Conservation (phyloP, 257 asterid species). For the Jacaranda mimosifolia region DNA sequence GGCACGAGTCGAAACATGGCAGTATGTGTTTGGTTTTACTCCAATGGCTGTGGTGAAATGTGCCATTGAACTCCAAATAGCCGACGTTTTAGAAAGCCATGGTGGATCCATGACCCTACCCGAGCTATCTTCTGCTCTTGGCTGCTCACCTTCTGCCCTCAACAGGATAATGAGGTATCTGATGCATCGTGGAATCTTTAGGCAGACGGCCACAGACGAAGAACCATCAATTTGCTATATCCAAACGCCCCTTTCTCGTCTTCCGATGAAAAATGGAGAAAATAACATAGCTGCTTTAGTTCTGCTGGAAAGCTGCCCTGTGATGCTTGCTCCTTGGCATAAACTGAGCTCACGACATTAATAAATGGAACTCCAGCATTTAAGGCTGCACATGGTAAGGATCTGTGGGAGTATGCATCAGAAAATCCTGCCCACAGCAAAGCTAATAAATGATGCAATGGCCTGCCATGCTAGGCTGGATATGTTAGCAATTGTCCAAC, state of each 20-base stretch:
- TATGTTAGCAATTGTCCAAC: conserved; percentile 39
- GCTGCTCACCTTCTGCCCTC: conserved; percentile 61
- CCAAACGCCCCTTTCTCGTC: conserved; percentile 70
- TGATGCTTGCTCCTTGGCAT: conserved; percentile 79
- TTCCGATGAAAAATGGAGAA: conserved; percentile 33
- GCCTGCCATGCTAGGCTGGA: conserved; percentile 54
- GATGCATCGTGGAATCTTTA: conserved; percentile 55
- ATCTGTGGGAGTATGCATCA: conserved; percentile 51
- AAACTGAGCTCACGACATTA: conserved; percentile 39
- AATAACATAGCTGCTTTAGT: conserved; percentile 57
- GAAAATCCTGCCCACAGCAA: conserved; percentile 43
- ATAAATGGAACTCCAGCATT: conserved; percentile 41
- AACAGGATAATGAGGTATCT: conserved; percentile 74
- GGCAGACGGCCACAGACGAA: conserved; percentile 7
- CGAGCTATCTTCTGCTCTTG: conserved; percentile 54
- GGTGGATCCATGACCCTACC: conserved; percentile 48
- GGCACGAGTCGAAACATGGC: conserved; percentile 55
- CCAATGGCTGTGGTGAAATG: conserved; percentile 66
- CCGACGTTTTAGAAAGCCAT: conserved; percentile 52
- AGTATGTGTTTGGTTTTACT: conserved; percentile 54
- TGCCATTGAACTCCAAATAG: conserved; percentile 60
- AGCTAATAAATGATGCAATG: conserved; percentile 74
- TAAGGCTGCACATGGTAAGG: conserved; percentile 53
- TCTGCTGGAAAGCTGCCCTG: conserved; percentile 58
- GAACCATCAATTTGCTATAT: conserved; percentile 36